Base-by-base conservation (phyloP, 208 protist genomes). In the Acanthamoeba castellanii region DNA sequence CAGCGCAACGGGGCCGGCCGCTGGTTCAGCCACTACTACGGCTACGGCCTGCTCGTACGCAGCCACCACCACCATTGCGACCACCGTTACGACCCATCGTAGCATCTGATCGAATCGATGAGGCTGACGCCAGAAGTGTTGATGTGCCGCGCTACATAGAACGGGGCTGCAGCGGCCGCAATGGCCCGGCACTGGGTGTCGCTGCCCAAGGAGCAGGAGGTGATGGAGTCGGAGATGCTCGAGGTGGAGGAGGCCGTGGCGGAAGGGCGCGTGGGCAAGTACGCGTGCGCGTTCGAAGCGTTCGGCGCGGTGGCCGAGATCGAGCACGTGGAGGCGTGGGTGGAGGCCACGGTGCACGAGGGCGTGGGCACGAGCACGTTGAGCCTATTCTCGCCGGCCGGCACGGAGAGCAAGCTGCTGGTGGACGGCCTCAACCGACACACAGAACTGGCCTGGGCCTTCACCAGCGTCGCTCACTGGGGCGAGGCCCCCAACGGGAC, bases 31-130 rank as follows among this genome's bases (percentile, higher is more conserved):
- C 91, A 94, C 50, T 61, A 50, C 72, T 94, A 87, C 42, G 91
- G 91, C 72, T 94, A 87, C 81, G 91, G 91, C 47, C 74, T 94
- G 2, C 52, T 91, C 59, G 84, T 91, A 68, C 52, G 52, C 34
- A 13, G 2, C 18, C 18, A 4, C 55, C 20, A 4, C 18, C 18
- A 4, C 5, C 20, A 11, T 11, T 11, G 11, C 47, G 7, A 11
- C 47, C 7, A 52, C 55, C 20, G 9, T 14, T 61, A 22, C 55
- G 5, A 4, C 16, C 18, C 55, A 13, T 61, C n/a, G n/a, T n/a
- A n/a, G n/a, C n/a, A n/a, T n/a, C n/a, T n/a, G n/a, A n/a, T 64
- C 13, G 25, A 14, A 32, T 88, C 52, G 42, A 61, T 64, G 14
- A 11, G 37, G n/a, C 9, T 16, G n/a, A 37, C n/a, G 52, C 42